A percentile compares a stretch with the other conserved stretches of the same genome.
Evolutionary conservation across 768 basidiomycete genomes (phyloP).

Genomic region (Tephrocybe rancida): DNA sequence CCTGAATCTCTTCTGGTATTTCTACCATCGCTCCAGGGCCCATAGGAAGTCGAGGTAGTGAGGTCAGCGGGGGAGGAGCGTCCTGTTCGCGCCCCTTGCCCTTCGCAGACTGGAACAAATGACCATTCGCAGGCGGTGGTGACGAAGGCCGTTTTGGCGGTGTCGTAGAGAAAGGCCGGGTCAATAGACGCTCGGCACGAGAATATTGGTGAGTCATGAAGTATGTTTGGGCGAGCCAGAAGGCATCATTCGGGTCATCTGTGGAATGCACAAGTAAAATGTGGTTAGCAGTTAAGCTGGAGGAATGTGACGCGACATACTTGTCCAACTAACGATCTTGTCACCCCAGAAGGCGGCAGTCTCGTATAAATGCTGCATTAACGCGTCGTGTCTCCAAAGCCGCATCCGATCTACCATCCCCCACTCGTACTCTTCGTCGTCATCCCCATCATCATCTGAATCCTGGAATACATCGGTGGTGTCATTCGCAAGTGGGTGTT

Average conservation of each 20-base stretch:
- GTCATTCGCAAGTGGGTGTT: slow-evolving; percentile 79
- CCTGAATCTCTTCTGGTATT: slow-evolving; percentile 63
- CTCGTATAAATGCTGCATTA: slow-evolving; percentile 98
- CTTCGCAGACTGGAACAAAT: slow-evolving; percentile 41
- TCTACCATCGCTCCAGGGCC: slow-evolving; percentile 74
- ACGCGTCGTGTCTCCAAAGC: slow-evolving; percentile 95
- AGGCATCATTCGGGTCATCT: slow-evolving; percentile 98
- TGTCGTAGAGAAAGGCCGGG: slow-evolving; percentile 74
- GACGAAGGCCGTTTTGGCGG: slow-evolving; percentile 40
- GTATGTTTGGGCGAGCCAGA: slow-evolving; percentile 98
- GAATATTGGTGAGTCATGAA: slow-evolving; percentile 96
- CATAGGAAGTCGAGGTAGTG: slow-evolving; percentile 63
- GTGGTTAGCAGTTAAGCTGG: not conserved
- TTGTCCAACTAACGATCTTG: slow-evolving; percentile 95
- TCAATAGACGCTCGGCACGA: slow-evolving; percentile 89
- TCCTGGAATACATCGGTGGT: slow-evolving; percentile 79
- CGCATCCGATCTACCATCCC: slow-evolving; percentile 94
- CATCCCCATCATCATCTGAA: slow-evolving; percentile 60
- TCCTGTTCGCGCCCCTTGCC: slow-evolving; percentile 68
- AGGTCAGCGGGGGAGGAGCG: slow-evolving; percentile 30
- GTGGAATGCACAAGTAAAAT: slow-evolving; percentile 6
- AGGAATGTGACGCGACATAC: slow-evolving; percentile 51
- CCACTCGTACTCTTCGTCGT: slow-evolving; percentile 69
- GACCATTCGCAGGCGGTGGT: slow-evolving; percentile 42
- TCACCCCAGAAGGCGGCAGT: slow-evolving; percentile 99